These are phyloP conservation scores for Naganishia sp. DNA, from an alignment of 1,284 basidiomycete species.

Conservation along the genomic window DNA sequence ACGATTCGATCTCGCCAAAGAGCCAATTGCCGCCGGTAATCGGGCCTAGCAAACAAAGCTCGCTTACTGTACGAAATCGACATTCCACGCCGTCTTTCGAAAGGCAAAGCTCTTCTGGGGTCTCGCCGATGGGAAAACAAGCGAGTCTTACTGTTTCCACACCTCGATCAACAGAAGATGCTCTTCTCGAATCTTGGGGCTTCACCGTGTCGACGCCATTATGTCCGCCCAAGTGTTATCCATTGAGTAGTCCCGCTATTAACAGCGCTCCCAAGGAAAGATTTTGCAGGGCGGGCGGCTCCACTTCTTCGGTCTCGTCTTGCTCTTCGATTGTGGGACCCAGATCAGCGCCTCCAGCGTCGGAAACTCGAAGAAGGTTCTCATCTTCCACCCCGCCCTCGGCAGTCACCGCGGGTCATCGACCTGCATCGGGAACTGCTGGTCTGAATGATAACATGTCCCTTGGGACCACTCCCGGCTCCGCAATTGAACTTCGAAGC, in stretches of 20 bases:
- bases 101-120: background rate
- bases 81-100: background rate
- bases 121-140: constrained; percentile 5
- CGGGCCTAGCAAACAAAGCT: background rate
- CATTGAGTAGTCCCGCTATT: constrained; percentile 13
- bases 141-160: constrained; percentile 2
- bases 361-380: background rate
- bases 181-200: constrained; percentile 15
- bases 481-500: background rate
- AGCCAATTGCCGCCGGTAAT: background rate
- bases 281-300: background rate
- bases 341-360: background rate
- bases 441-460: background rate
- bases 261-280: constrained; percentile 10
- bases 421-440: background rate
- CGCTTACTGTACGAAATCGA: background rate
- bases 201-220: constrained; percentile 20
- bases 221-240: constrained; percentile 21
- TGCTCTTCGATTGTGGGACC: background rate
- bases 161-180: constrained; percentile 12
- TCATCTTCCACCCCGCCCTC: constrained; percentile 5
- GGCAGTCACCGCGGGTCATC: background rate
- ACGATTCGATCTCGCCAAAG: constrained; percentile 3
- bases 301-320: background rate
- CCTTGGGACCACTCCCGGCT: background rate